Percentiles rank a stretch among this genome's conserved stretches.
These are phyloP conservation scores for Articulospora tetracladia DNA, from an alignment of 495 filamentous ascomycete species.

Conservation along the genomic window DNA sequence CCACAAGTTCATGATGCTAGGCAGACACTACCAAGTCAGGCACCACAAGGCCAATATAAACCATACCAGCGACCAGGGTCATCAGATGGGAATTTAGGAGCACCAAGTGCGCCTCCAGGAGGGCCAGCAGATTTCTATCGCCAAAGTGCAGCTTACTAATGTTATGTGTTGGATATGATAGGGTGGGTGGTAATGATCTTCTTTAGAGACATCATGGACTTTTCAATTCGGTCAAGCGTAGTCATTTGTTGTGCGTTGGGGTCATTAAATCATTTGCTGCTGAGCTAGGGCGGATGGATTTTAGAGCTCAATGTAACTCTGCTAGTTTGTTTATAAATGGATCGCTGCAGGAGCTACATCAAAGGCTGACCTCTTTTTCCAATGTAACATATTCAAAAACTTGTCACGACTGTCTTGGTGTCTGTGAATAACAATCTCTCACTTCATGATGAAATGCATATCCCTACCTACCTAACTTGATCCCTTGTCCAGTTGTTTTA, in stretches of 20 bases:
- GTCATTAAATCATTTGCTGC: neutral
- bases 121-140: slow-evolving; percentile 38
- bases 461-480: no score
- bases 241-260: neutral
- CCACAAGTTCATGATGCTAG: slow-evolving; percentile 19
- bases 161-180: neutral
- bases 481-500: no score
- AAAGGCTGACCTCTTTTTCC: neutral
- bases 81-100: slow-evolving; percentile 10
- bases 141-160: slow-evolving; percentile 22
- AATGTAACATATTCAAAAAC: neutral
- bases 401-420: neutral
- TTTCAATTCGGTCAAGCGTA: slow-evolving; percentile 1
- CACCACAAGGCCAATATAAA: slow-evolving; percentile 39
- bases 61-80: slow-evolving; percentile 42
- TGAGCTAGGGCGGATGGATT: neutral
- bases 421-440: neutral
- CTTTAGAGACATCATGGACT: neutral
- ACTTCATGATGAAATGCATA: no score
- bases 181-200: neutral
- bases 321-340: neutral
- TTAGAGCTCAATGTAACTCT: neutral
- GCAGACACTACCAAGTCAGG: slow-evolving; percentile 25
- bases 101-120: slow-evolving; percentile 27
- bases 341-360: neutral